Evolutionary conservation across 352 stramenopile genomes (phyloP), one percentile per base, ranked within the genome.

Genomic region (Phytopythium helicoides): DNA sequence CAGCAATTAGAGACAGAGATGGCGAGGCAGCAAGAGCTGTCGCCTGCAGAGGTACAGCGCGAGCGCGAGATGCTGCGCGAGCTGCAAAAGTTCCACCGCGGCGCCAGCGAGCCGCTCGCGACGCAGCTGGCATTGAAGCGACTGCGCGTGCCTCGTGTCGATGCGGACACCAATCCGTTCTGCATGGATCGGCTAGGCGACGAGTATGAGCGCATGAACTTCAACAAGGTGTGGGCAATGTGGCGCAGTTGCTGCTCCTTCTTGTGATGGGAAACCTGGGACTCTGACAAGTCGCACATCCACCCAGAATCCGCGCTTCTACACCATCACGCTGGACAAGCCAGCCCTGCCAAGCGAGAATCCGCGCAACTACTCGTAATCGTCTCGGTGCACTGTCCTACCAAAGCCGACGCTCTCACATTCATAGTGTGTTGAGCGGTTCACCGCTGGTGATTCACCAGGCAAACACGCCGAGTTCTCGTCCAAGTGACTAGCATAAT

Each of bases 51-150:
- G 28, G 56, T 49, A 19, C 66, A 66, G 28, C 74, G 81, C 37
- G 81, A 89, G 65, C 67, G 66, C 26, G 66, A 79, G 36, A 94
- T 94, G 84, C 67, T 89, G 36, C 36, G 62, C 9, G 84, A 91
- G 56, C 75, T 94, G 45, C 69, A 72, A 26, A 75, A 78, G 34
- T 89, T 94, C 55, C 73, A 89, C 47, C 66, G 56, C 31, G 65
- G 71, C 22, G 33, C 78, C 3, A 57, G 41, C 11, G 51, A 45
- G 1, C 72, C 73, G 3, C 64, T 88, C 6, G 64, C 58, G 18
- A 86, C 80, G 23, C 68, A 71, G 12, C 58, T 81, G 39, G 73
- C 81, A 36, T 83, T 87, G 54, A 91, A 91, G 54, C 73, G 81
- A 38, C 45, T 87, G 7, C 77, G 76, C 12, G 60, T 89, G 40